These are phyloP conservation scores for Friedmanniomyces simplex DNA, from an alignment of 495 filamentous ascomycete species.

Conservation along the genomic window DNA sequence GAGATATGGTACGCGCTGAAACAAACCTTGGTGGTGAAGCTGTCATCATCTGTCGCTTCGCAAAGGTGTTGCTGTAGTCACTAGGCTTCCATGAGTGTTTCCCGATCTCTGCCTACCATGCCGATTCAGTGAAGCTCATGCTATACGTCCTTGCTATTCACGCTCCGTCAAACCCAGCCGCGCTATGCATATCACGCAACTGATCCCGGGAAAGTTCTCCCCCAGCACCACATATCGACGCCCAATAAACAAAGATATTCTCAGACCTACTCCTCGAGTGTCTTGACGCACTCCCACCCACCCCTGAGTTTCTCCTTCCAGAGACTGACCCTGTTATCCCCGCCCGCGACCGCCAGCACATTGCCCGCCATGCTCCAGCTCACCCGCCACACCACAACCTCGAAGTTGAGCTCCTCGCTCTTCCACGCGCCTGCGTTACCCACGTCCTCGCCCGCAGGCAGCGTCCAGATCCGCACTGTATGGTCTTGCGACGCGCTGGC, in stretches of 20 bases:
- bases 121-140: no score
- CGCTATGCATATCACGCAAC: not conserved
- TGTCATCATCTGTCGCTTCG: no score
- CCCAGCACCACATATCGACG: not conserved
- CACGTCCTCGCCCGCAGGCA: slow-evolving; percentile 32
- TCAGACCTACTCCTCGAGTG: slow-evolving; percentile 75
- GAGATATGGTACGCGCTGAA: no score
- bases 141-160: not conserved
- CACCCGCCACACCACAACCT: slow-evolving; percentile 84
- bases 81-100: no score
- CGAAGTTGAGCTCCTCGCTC: slow-evolving; percentile 73
- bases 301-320: slow-evolving; percentile 77
- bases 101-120: no score
- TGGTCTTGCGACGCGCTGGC: slow-evolving; percentile 91
- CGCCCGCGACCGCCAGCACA: slow-evolving; percentile 82
- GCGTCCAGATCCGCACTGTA: slow-evolving; percentile 95
- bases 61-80: no score
- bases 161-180: not conserved
- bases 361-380: slow-evolving; percentile 98
- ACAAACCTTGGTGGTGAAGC: no score
- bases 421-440: slow-evolving; percentile 45
- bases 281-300: slow-evolving; percentile 89
- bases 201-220: not conserved
- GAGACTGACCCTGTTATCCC: slow-evolving; percentile 91
- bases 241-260: not conserved